Evolutionary conservation across 2,329 filamentous ascomycete genomes (phyloP).

Genomic region (Fusarium praegraminearum): DNA sequence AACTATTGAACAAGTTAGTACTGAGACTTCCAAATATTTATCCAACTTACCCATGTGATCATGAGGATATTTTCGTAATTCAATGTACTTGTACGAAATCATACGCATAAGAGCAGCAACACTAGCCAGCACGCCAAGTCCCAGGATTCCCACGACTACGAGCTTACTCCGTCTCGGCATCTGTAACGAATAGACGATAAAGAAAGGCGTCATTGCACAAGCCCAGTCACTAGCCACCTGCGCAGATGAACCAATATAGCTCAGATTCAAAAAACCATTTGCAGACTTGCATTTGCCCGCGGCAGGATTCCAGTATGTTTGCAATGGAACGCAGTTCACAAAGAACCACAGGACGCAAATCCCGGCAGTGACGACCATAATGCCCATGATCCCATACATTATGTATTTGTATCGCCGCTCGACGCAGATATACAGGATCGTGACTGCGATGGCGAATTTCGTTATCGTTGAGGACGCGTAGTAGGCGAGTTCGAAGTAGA

Average conservation of each 20-base stretch:
- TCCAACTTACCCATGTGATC: conserved; percentile 7
- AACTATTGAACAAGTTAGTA: neutral
- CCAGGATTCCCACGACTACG: conserved; percentile 19
- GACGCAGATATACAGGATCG: conserved; percentile 31
- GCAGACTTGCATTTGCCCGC: conserved; percentile 21
- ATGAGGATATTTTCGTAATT: conserved; percentile 9
- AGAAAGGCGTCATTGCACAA: conserved; percentile 48
- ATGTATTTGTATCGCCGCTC: conserved; percentile 23
- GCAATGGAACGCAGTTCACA: conserved; percentile 24
- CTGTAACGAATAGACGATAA: conserved; percentile 46
- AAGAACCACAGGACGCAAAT: conserved; percentile 27
- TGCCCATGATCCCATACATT: conserved; percentile 24
- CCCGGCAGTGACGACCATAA: conserved; percentile 7
- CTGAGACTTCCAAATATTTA: rapidly evolving
- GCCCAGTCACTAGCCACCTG: conserved; percentile 47
- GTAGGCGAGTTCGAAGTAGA: conserved; percentile 30
- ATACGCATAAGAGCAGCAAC: conserved; percentile 34
- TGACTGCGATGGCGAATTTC: conserved; percentile 32
- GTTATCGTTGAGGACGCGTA: conserved; percentile 22
- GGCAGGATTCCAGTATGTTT: conserved; percentile 28
- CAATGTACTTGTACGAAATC: conserved; percentile 30
- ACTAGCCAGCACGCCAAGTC: conserved; percentile 30
- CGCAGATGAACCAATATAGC: conserved; percentile 35
- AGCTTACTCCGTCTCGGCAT: conserved; percentile 45
- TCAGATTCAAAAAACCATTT: conserved; percentile 20